Conservation (phyloP, 768 basidiomycete genomes). For the Cystobasidium tubakii region DNA sequence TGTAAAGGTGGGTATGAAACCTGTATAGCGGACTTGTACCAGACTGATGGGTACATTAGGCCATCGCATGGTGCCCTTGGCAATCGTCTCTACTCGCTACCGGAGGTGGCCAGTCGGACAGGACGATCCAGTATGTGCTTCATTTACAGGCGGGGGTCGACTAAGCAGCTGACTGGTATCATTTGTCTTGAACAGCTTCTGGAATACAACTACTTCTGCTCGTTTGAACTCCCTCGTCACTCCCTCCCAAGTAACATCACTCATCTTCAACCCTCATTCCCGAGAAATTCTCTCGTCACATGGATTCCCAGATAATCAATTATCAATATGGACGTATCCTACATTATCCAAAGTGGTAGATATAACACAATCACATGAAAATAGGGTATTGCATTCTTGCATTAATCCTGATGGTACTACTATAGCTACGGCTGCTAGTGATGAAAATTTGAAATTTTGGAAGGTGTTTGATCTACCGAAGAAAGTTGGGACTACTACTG, state of each 20-base stretch:
- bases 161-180: background rate
- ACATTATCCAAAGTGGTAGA: slow-evolving; percentile 71
- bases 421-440: slow-evolving; percentile 83
- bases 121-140: slow-evolving; percentile 46
- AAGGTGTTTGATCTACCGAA: slow-evolving; percentile 44
- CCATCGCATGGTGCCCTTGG: slow-evolving; percentile 97
- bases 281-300: slow-evolving; percentile 91
- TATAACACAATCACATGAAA: slow-evolving; percentile 88
- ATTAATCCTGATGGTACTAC: slow-evolving; percentile 83
- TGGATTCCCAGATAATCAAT: slow-evolving; percentile 66
- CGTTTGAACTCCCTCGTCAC: slow-evolving; percentile 80
- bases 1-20: slow-evolving; percentile 53
- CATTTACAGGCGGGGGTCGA: background rate
- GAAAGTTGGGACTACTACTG: background rate
- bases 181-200: slow-evolving; percentile 56
- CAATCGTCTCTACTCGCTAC: slow-evolving; percentile 81
- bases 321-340: slow-evolving; percentile 61
- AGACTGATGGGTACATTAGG: slow-evolving; percentile 58
- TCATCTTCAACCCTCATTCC: slow-evolving; percentile 76
- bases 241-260: slow-evolving; percentile 82
- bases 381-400: slow-evolving; percentile 76
- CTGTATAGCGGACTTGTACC: no score
- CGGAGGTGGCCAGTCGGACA: slow-evolving; percentile 91
- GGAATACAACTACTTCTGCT: slow-evolving; percentile 88
- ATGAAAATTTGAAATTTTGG: slow-evolving; percentile 79